Evolutionary conservation across 78 protist species (phyloP).

Genomic region (Dictyostelium purpureum): DNA sequence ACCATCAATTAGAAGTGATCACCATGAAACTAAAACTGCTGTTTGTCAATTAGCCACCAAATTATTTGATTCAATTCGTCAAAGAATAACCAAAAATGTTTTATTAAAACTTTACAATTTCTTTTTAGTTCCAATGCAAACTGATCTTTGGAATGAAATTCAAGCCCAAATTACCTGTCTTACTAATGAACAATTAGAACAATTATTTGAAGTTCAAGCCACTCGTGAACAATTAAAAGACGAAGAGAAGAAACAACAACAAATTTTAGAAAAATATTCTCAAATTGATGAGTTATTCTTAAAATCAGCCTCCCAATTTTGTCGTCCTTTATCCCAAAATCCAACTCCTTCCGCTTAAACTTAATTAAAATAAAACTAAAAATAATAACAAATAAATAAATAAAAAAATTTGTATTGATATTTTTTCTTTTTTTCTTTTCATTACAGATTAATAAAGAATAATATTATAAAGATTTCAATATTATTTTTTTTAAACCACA

Average conservation of each 20-base stretch:
- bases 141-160: constrained; percentile 84
- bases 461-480: too few relatives aligned
- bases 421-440: too few relatives aligned
- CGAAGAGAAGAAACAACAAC: constrained; percentile 73
- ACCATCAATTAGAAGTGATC: constrained; percentile 67
- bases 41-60: constrained; percentile 79
- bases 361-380: too few relatives aligned
- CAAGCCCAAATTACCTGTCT: constrained; percentile 78
- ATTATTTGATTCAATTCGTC: constrained; percentile 72
- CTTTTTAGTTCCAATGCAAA: constrained; percentile 87
- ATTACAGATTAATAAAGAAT: too few relatives aligned
- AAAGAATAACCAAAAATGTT: constrained; percentile 84
- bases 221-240: constrained; percentile 65
- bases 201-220: constrained; percentile 80
- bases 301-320: constrained; percentile 54
- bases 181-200: constrained; percentile 67
- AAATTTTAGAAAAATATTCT: constrained; percentile 33
- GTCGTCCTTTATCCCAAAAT: constrained; percentile 66
- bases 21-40: constrained; percentile 60
- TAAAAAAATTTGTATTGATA: too few relatives aligned
- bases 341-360: too few relatives aligned
- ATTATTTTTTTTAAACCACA: too few relatives aligned
- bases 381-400: too few relatives aligned
- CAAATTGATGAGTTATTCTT: constrained; percentile 71
- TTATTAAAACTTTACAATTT: constrained; percentile 84